Evolutionary conservation across 768 basidiomycete species (phyloP).

Genomic region (Astraeus odoratus): DNA sequence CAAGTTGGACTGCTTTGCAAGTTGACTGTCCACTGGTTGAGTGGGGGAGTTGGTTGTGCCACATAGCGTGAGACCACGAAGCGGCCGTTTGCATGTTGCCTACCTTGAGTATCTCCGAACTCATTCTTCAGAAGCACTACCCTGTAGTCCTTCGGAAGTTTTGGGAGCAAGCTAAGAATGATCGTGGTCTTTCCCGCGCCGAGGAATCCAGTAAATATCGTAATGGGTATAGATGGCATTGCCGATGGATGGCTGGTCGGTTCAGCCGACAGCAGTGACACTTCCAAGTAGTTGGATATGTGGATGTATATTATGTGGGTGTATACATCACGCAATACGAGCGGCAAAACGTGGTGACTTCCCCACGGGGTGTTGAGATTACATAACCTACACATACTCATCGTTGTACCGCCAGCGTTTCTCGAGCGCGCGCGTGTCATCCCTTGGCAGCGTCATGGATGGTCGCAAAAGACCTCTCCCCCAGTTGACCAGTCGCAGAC

Average conservation of each 20-base stretch:
- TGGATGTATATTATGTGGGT: too few relatives aligned
- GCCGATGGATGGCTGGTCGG: not conserved
- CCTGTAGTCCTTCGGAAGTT: conserved; percentile 79
- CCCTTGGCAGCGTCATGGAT: too few relatives aligned
- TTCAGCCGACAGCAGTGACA: too few relatives aligned
- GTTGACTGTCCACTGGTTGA: conserved; percentile 75
- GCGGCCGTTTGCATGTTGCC: not conserved
- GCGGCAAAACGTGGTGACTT: too few relatives aligned
- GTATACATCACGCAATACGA: too few relatives aligned
- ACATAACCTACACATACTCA: too few relatives aligned
- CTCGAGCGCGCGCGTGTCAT: too few relatives aligned
- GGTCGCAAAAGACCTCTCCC: conserved; percentile 10
- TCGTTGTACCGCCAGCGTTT: not conserved
- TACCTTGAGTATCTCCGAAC: conserved; percentile 90
- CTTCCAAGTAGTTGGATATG: too few relatives aligned
- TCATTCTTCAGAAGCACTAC: conserved; percentile 94
- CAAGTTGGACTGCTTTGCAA: conserved; percentile 78
- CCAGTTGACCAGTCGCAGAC: conserved; percentile 4
- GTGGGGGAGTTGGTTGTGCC: not conserved
- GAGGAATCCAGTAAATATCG: conserved; percentile 93
- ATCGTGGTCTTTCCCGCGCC: conserved; percentile 77
- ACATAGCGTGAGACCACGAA: not conserved
- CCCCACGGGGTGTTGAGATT: too few relatives aligned
- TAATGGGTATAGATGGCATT: conserved; percentile 59
- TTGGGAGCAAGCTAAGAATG: conserved; percentile 77